Base-by-base conservation (phyloP, 495 filamentous ascomycete species). In the Penicillium soppii region DNA sequence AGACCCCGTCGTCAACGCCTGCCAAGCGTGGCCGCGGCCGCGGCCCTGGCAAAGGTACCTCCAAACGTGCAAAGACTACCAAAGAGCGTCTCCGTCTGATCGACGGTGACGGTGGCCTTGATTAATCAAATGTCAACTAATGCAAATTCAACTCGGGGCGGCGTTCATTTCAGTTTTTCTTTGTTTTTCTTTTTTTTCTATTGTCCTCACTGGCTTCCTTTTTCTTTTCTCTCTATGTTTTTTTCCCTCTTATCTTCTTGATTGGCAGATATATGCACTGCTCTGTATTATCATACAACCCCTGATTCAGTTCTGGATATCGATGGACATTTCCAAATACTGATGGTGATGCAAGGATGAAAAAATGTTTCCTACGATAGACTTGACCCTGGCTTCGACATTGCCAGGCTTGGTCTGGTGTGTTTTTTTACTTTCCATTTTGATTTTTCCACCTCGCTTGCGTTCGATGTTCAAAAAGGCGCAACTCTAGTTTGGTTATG, bases 11-110 rank as follows among this genome's bases (percentile, higher is more conserved):
- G n/a, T 58, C 74, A 17, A 63, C 81, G 42, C 65, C 78, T 50
- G 61, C 77, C 42, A 80, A 86, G 71, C 73, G 82, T 60, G 69
- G 72, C 2, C 75, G 78, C 54, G 76, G 77, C 43, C 69, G 72
- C 32, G 71, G 69, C 16, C 47, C 59, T 1, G 71, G 63, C 26
- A 81, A 81, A 55, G 81, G 78, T 32, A 68, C 73, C 10, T 78
- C 82, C 36, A 92, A 97, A 78, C 90, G 92, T 65, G 91, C 91
- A 9, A 96, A 95, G 74, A 95, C 90, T 32, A 84, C 87, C 3
- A 92, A 95, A 69, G 89, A 96, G 71, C 78, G 90, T 55, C 80
- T 96, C 40, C 87, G 88, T 23, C 86, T 96, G 58, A 90, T 91
- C 15, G 91, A 96, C 64, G 91, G 89, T 19, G 80, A 88, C 41